Percentiles rank a stretch among this genome's conserved stretches.
These are phyloP conservation scores for Musa acuminata DNA, from an alignment of 176 grass and related monocot genomes.

Conservation along the genomic window DNA sequence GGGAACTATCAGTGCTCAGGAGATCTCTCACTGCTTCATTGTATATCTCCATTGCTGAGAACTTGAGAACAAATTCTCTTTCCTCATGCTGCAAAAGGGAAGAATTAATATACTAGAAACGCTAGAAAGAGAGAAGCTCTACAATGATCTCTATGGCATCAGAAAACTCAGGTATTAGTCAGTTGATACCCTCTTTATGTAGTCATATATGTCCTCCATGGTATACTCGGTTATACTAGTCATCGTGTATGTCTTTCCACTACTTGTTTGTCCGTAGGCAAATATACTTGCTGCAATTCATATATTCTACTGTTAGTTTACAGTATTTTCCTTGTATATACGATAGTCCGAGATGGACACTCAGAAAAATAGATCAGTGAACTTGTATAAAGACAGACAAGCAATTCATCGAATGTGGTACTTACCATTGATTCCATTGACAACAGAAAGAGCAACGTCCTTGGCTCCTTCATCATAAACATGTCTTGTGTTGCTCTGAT, in stretches of 20 bases:
- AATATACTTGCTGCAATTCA: conserved; percentile 76
- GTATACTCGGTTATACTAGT: conserved; percentile 62
- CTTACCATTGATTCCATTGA: conserved; percentile 85
- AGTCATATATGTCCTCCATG: conserved; percentile 69
- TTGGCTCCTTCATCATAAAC: conserved; percentile 85
- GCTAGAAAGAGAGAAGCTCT: too few relatives aligned
- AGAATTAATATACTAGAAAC: not conserved
- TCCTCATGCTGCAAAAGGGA: conserved; percentile 50
- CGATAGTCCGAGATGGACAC: too few relatives aligned
- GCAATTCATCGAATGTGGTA: not conserved
- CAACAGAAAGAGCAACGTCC: conserved; percentile 67
- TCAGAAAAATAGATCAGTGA: not conserved
- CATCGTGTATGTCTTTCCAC: conserved; percentile 95
- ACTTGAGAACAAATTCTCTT: conserved; percentile 72
- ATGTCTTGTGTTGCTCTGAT: conserved; percentile 47
- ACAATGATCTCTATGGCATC: too few relatives aligned
- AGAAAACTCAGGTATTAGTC: too few relatives aligned
- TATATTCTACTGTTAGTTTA: not conserved
- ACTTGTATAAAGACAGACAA: not conserved
- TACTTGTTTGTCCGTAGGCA: conserved; percentile 90
- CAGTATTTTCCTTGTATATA: too few relatives aligned
- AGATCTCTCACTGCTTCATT: too few relatives aligned
- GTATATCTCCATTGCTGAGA: conserved; percentile 90
- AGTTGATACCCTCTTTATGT: conserved; percentile 48
- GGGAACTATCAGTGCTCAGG: conserved; percentile 41